Conservation (phyloP, 169 alveolate species). For the Fabrea salina region DNA sequence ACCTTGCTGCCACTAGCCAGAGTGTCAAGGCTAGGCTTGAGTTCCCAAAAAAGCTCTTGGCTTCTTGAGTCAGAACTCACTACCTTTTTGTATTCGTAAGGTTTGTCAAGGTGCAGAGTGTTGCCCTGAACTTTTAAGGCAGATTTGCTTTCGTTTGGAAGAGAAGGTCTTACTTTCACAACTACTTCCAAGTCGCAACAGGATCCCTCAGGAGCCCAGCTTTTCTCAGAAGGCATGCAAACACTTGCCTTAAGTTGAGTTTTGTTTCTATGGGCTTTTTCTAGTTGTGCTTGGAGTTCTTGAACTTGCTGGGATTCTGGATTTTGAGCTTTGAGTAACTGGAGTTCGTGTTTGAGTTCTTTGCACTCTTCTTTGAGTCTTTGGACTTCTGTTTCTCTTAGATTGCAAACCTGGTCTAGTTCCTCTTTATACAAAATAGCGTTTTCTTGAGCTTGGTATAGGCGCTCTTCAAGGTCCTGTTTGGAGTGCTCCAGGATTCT, state of each 20-base stretch:
- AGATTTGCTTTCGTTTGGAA: too few species aligned
- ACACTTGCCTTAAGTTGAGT: too few species aligned
- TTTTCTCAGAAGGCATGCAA: too few species aligned
- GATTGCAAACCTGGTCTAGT: not conserved
- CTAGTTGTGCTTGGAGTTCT: not conserved
- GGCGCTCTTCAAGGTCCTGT: slow-evolving; percentile 21
- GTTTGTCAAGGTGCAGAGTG: too few species aligned
- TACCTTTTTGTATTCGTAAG: slow-evolving; percentile 8
- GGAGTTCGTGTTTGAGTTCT: slow-evolving; percentile 19
- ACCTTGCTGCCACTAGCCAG: not conserved
- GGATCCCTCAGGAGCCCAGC: too few species aligned
- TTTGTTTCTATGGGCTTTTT: too few species aligned
- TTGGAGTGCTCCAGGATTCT: slow-evolving; percentile 13
- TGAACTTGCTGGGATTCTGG: not conserved
- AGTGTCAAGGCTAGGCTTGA: not conserved
- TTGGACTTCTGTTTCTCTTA: slow-evolving; percentile 20
- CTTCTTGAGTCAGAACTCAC: not conserved
- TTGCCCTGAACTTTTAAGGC: too few species aligned
- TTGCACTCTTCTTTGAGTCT: slow-evolving; percentile 12
- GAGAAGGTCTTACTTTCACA: too few species aligned
- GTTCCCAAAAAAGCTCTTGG: not conserved
- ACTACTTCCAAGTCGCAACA: too few species aligned
- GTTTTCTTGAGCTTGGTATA: slow-evolving; percentile 19
- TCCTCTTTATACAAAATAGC: slow-evolving; percentile 30
- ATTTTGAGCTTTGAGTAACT: not conserved